phyloP scores from a whole-genome alignment of 2,329 filamentous ascomycete species.

The Claviceps lovelessii region DNA sequence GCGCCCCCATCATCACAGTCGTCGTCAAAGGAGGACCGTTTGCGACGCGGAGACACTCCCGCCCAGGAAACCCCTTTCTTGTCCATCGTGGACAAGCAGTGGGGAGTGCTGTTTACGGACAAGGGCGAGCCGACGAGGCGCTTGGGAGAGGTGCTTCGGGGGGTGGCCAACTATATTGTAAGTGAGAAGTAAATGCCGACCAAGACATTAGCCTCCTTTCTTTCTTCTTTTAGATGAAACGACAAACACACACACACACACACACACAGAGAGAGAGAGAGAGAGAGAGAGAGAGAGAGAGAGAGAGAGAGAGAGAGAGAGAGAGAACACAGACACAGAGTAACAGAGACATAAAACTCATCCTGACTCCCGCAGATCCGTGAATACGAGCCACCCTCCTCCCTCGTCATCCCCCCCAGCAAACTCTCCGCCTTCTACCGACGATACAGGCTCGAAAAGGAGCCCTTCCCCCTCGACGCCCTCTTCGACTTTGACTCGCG shows the following conservation, averaged over 20 bases:
- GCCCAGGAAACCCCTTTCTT: background rate
- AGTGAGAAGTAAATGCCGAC: too few relatives aligned
- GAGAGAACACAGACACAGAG: too few relatives aligned
- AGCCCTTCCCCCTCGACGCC: constrained; percentile 54
- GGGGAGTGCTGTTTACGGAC: constrained; percentile 60
- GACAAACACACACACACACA: too few relatives aligned
- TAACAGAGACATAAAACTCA: background rate
- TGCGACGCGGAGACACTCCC: background rate
- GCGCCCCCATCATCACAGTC: background rate
- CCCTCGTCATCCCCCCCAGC: constrained; percentile 55
- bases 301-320: background rate
- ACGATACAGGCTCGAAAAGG: constrained; percentile 46
- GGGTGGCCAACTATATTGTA: constrained; percentile 62
- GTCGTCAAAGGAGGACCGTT: background rate
- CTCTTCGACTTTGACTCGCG: constrained; percentile 34
- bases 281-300: too few relatives aligned
- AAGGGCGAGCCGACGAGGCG: constrained; percentile 53
- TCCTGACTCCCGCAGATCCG: constrained; percentile 12
- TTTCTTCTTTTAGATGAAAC: too few relatives aligned
- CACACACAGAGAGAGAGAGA: too few relatives aligned
- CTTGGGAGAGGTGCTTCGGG: constrained; percentile 56
- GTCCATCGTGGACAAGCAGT: constrained; percentile 51
- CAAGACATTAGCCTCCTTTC: too few relatives aligned
- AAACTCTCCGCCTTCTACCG: constrained; percentile 66
- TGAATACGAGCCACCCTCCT: constrained; percentile 17